A percentile compares a stretch with the other conserved stretches of the same genome.
phyloP scores from a whole-genome alignment of 2,329 filamentous ascomycete genomes.

The Trichoderma sp. region DNA sequence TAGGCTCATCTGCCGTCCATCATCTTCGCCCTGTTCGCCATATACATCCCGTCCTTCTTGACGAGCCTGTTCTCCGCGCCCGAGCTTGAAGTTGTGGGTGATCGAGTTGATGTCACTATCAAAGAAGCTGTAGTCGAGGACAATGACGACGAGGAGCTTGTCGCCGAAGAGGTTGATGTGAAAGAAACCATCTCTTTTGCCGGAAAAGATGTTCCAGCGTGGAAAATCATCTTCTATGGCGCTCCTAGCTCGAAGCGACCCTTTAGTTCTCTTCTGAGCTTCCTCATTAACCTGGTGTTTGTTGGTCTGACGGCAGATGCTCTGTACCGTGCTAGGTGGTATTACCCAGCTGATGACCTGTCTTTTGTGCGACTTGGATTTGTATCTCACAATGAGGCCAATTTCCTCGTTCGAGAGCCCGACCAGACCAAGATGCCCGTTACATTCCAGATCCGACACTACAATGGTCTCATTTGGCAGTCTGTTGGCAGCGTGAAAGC shows the following conservation, averaged over 20 bases:
- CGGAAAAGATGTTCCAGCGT: constrained; percentile 58
- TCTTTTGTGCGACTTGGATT: constrained; percentile 88
- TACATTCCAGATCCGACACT: constrained; percentile 67
- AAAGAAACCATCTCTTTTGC: constrained; percentile 65
- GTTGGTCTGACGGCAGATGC: constrained; percentile 75
- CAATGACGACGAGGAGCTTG: constrained; percentile 41
- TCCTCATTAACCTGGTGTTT: constrained; percentile 72
- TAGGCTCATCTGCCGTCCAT: constrained; percentile 53
- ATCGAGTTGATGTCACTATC: constrained; percentile 61
- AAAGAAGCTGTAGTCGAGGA: constrained; percentile 50
- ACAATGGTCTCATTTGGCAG: constrained; percentile 65
- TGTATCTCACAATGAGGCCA: constrained; percentile 78
- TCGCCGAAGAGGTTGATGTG: constrained; percentile 60
- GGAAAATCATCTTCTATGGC: constrained; percentile 74
- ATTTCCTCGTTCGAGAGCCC: constrained; percentile 83
- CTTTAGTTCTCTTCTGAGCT: constrained; percentile 67
- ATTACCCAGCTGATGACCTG: constrained; percentile 72
- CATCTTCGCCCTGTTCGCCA: constrained; percentile 64
- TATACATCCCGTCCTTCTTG: constrained; percentile 69
- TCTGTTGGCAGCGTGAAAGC: constrained; percentile 64
- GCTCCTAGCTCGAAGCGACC: constrained; percentile 73
- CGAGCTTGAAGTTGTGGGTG: constrained; percentile 61
- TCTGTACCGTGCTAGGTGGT: constrained; percentile 71
- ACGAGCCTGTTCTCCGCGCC: constrained; percentile 60
- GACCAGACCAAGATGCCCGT: constrained; percentile 74